phyloP scores from a whole-genome alignment of 2,329 filamentous ascomycete species.

The Cyphellophora europaea region DNA sequence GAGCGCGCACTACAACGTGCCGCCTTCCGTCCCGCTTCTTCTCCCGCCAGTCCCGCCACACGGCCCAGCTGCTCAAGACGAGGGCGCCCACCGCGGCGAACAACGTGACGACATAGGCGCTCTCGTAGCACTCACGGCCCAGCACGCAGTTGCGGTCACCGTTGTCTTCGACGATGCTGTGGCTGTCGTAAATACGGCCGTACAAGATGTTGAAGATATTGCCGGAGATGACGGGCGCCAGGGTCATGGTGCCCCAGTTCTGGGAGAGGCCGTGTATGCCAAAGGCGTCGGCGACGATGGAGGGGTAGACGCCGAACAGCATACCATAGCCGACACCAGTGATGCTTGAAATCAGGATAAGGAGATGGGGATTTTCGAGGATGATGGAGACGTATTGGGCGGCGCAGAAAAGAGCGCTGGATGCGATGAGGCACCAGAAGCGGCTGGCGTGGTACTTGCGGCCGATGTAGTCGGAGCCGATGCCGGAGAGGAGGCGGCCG shows the following conservation, averaged over 20 bases:
- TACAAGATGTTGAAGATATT: slow-evolving; percentile 93
- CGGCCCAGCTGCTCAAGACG: slow-evolving; percentile 1
- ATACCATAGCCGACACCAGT: slow-evolving; percentile 88
- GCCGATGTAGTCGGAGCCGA: slow-evolving; percentile 84
- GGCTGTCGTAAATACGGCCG: slow-evolving; percentile 70
- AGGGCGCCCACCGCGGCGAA: slow-evolving; percentile 8
- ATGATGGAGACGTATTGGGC: slow-evolving; percentile 70
- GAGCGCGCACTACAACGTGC: too few species aligned
- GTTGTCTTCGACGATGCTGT: slow-evolving; percentile 58
- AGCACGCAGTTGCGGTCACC: slow-evolving; percentile 68
- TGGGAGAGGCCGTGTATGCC: slow-evolving; percentile 81
- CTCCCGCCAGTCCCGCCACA: slow-evolving; percentile 1
- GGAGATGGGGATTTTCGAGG: slow-evolving; percentile 65
- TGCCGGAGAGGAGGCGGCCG: slow-evolving; percentile 71
- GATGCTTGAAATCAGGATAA: slow-evolving; percentile 70
- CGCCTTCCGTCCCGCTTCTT: too few species aligned
- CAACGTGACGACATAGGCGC: slow-evolving; percentile 67
- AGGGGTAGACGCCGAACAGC: slow-evolving; percentile 87
- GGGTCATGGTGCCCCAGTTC: slow-evolving; percentile 94
- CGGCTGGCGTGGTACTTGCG: slow-evolving; percentile 71
- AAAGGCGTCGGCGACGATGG: slow-evolving; percentile 81
- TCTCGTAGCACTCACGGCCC: slow-evolving; percentile 69
- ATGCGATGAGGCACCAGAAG: slow-evolving; percentile 80
- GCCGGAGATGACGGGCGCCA: slow-evolving; percentile 76
- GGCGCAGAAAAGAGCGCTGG: slow-evolving; percentile 65